Percentiles rank a stretch among this genome's conserved stretches.
Conservation (phyloP, 345 rosid genomes). For the Turritis glabra region DNA sequence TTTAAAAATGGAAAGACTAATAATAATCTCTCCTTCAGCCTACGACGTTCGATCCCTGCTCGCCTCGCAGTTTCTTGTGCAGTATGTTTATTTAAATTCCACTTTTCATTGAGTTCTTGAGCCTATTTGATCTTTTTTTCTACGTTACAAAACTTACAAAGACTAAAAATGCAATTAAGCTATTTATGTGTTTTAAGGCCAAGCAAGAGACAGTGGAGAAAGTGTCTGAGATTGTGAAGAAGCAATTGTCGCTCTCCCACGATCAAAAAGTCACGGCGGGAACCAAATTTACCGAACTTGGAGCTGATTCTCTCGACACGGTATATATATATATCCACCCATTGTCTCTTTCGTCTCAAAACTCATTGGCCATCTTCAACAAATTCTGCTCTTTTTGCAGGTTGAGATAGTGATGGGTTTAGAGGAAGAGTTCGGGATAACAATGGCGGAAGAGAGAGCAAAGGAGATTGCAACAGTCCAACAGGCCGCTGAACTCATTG, state of each 20-base stretch:
- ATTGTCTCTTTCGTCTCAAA: not conserved
- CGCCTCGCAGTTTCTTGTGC: constrained; percentile 29
- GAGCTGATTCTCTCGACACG: constrained; percentile 81
- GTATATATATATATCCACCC: constrained; percentile 38
- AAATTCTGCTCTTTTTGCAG: constrained; percentile 28
- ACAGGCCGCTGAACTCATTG: constrained; percentile 69
- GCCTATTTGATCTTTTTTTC: not conserved
- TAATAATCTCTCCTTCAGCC: constrained; percentile 21
- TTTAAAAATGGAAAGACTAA: constrained; percentile 18
- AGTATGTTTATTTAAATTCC: constrained; percentile 17
- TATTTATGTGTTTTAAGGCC: constrained; percentile 38
- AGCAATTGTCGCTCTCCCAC: constrained; percentile 51
- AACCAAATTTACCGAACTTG: constrained; percentile 58
- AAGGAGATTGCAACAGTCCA: constrained; percentile 60
- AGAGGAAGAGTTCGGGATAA: constrained; percentile 64
- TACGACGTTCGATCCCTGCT: not conserved
- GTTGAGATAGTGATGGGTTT: constrained; percentile 78
- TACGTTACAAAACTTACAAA: no score
- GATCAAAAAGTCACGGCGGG: constrained; percentile 45
- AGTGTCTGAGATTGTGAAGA: constrained; percentile 64
- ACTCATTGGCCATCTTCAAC: not conserved
- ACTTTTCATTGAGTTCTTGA: not conserved
- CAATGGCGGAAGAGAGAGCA: constrained; percentile 66
- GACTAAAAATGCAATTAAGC: not conserved
- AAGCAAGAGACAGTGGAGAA: constrained; percentile 58